Base-by-base conservation (phyloP, 345 rosid species). In the Abelmoschus esculentus region DNA sequence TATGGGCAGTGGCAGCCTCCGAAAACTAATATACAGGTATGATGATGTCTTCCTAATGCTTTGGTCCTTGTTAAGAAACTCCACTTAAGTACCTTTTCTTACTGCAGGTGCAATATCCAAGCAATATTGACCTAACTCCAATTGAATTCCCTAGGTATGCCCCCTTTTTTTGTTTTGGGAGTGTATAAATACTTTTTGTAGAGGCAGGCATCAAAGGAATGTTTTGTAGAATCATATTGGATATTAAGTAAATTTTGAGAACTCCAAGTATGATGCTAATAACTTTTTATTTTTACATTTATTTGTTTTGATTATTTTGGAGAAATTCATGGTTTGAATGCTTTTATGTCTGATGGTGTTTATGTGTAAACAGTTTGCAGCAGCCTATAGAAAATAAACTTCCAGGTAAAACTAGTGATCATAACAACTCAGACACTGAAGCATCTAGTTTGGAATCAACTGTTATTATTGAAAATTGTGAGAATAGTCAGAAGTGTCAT, bases 1-100 rank as follows among this genome's bases (percentile, higher is more conserved):
- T 59, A 67, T 79, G 97, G 90, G 63, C 86, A 74, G 42, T 90
- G 96, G 97, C 89, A 91, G 83, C 90, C 90, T 13, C 96, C 97
- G 0, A 80, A 47, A 77, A 80, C 61, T 76, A 80, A 84, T 74
- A 78, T 67, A 68, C 76, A 82, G 90, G 99, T 95, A 81, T 42
- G 74, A 0, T 52, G 54, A 61, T 74, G 63, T 73, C 29, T 53
- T 19, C 47, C 40, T 72, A 62, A 11, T 28, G 59, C 42, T 74
- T 7, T 63, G 72, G 53, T 69, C 31, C 56, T 66, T 8, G 42
- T 42, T 31, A 68, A 36, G 59, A 61, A 44, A 58, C 67, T 44
- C 70, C 50, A 62, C 75, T 78, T 79, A 76, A 62, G 55, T 74
- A 36, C 73, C 50, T 71, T 46, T 66, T 65, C 54, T 18, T 34